Base-by-base conservation (phyloP, 2,329 filamentous ascomycete genomes). In the Fusarium sp. region DNA sequence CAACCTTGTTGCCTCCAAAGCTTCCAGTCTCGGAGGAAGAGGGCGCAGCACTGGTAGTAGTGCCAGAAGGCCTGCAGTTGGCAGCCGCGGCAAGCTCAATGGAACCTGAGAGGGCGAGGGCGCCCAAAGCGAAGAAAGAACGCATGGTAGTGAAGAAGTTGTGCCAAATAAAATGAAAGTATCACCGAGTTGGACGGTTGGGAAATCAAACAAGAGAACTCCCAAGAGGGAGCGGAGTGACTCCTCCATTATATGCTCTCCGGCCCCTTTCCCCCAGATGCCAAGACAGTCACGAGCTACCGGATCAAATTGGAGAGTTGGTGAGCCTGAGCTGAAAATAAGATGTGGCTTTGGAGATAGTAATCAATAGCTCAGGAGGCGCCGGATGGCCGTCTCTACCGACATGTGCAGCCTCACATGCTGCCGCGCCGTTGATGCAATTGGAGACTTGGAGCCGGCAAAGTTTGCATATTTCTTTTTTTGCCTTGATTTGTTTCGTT, bases 31-130 rank as follows among this genome's bases (percentile, higher is more conserved):
- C 48, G 0, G 45, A 20, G 0, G 65, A 22, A 1, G 65, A 50
- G 10, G 69, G 43, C 5, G 5, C 20, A 6, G 27, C 13, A 8
- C 20, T 48, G 5, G 61, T 69, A 2, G 58, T 45, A 5, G 67
- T 29, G 2, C 6, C 27, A n/a, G 59, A 43, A 2, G 71, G 71
- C n/a, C 71, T 59, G 13, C 71, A 74, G n/a, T 16, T 48, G 20
- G 64, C 39, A 0, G 50, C 71, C 0, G 50, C 13, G 2, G 37
- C 60, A 9, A n/a, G 18, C 5, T 61, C 27, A 0, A 63, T 11
- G 27, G 54, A 56, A 0, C 60, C 6, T 6, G 70, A 10, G 35
- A 64, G 1, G 5, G 59, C 6, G 2, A 73, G n/a, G 10, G 60
- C 37, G 6, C n/a, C 7, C 4, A 74, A 33, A 8, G 24, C 56